Base-by-base conservation (phyloP, 164 flowering plant genomes). In the Vitis rupestris region DNA sequence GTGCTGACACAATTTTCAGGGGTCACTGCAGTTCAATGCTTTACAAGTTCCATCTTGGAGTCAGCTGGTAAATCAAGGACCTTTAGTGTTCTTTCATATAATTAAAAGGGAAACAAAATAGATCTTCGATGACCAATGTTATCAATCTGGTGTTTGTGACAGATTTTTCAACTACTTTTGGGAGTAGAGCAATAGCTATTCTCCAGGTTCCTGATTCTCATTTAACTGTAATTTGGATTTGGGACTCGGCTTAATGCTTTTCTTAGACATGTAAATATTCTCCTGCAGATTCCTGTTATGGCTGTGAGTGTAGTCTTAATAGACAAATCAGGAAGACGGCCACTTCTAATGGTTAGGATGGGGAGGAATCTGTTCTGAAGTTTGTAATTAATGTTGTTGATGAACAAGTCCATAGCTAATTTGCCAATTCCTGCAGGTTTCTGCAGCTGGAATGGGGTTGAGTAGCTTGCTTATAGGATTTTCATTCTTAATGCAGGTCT, bases 401-500 rank as follows among this genome's bases (percentile, higher is more conserved):
- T 37, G 44, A 37, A 37, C 44, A 37, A 37, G 44, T 3, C 7
- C 7, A 37, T 37, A 37, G 44, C 44, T 37, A 37, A 37, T 37
- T 37, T 37, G 8, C 7, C 44, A 37, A 37, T 37, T 37, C 44
- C 44, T 58, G 61, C 0, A 58, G 61, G 27, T 58, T 58, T 58
- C 61, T 58, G n/a, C 61, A 15, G 61, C 61, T 19, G 61, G 61
- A 56, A 58, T 58, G 61, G n/a, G 61, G 11, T 58, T 58, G 19
- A 58, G 61, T 16, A 15, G 61, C 23, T 19, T 58, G 17, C 10
- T 15, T 15, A 16, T 58, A 58, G 61, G 23, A 16, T 15, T 58
- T 3, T 58, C 61, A 58, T 58, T 58, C 23, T 58, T 9, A 2
- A 1, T 58, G 61, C 61, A 58, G 61, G 61, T 58, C 10, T 15